Evolutionary conservation across 2,329 filamentous ascomycete genomes (phyloP), one percentile per base, ranked within the genome.

Genomic region (Trichoderma lentiforme): DNA sequence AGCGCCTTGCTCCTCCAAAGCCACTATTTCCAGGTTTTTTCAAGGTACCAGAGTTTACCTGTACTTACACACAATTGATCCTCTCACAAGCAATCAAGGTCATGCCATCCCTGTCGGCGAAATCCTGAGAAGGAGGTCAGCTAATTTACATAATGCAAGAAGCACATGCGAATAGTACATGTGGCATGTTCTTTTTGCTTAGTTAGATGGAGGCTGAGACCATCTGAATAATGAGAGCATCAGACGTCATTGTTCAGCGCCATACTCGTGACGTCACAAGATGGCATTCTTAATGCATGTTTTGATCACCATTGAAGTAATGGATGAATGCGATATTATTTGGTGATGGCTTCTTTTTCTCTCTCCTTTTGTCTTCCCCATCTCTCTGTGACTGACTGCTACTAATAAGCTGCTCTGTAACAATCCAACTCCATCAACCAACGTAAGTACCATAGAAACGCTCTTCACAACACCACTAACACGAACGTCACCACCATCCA

Each of bases 11-110:
- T 58, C 34, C 14, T 18, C 51, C 15, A 53, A 36, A 53, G 43
- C 24, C 39, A 51, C 28, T 56, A n/a, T 56, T 66, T 66, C 47
- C 63, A 53, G 43, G 63, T 66, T 66, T 66, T 66, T 36, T n/a
- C n/a, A 24, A 53, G 12, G 21, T 28, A 63, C 24, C 15, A 47
- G 3, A 6, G 24, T n/a, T 24, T 65, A 26, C 32, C 6, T 56
- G 24, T 28, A 26, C 24, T 21, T 26, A 0, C 21, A 24, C n/a
- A 11, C 24, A 24, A 15, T 26, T 15, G 24, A 56, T 56, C 53
- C 58, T 51, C n/a, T n/a, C 24, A 47, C 8, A 32, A 30, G 53
- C 32, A 21, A 21, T 21, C 15, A 64, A 64, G 26, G 63, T 4
- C 64, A 8, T 26, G n/a, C 39, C 34, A 36, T 24, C 47, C 21